Base-by-base conservation (phyloP, 1,284 basidiomycete genomes). In the Ganoderma lingzhi region DNA sequence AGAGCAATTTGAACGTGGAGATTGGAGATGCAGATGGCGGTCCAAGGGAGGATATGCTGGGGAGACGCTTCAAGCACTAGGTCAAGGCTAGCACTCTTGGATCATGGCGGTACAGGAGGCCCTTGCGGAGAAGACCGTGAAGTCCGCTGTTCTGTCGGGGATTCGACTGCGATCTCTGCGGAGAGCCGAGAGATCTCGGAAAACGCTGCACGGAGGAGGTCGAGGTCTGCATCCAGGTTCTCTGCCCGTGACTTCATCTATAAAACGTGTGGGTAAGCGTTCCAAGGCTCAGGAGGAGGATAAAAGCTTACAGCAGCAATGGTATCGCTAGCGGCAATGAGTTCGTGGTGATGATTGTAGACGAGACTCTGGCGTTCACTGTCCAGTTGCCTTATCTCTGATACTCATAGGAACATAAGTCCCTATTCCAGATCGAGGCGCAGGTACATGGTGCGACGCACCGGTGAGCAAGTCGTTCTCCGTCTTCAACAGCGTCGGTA, bases 331-430 rank as follows among this genome's bases (percentile, higher is more conserved):
- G 96, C 96, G 1, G 94, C 93, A 61, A 97, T 96, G 28, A 97
- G 89, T 76, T 97, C 96, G 74, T 96, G 95, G 77, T 97, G 96
- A 76, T 97, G 96, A 74, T 97, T 96, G 79, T 97, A 97, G 3
- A 97, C 96, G 48, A 97, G 83, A 28, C 93, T 93, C 78, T 97
- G 96, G 41, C 95, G 86, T 78, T 97, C 96, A 74, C 93, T 91
- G 69, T 97, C 95, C 5, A 97, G 82, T 73, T 96, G 89, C 56
- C 94, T 86, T 70, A 97, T 96, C 80, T 96, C 95, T 93, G 71
- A 4, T 10, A 55, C 19, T 2, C 65, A 44, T 9, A 65, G 66
- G 63, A 30, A 44, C 58, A 41, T 39, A 61, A 58, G 28, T 19
- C 44, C 35, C 35, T 35, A 35, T 35, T 35, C 35, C 35, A 35